phyloP scores from a whole-genome alignment of 2,329 filamentous ascomycete genomes.

The Aspergillus tamarii region DNA sequence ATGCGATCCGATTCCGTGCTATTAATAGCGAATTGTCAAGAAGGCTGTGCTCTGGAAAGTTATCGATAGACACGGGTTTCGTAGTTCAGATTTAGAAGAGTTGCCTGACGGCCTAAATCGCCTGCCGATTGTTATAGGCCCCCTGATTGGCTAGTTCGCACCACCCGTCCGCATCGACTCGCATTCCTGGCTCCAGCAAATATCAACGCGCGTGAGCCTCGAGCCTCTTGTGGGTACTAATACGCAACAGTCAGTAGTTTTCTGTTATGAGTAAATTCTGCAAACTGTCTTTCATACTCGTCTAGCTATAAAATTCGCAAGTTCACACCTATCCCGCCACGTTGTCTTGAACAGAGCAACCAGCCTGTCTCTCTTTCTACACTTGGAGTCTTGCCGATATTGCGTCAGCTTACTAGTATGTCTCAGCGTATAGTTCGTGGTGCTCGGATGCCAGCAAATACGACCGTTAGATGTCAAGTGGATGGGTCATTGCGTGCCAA shows the following conservation, averaged over 20 bases:
- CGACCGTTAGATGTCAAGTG: not conserved
- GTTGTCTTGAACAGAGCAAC: not conserved
- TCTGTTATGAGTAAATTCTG: not conserved
- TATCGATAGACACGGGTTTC: not conserved
- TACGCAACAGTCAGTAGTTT: constrained; percentile 1
- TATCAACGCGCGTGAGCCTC: constrained; percentile 1
- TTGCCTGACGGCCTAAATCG: constrained; percentile 13
- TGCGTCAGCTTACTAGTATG: constrained; percentile 4
- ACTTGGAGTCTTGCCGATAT: not conserved
- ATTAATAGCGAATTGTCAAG: constrained; percentile 1
- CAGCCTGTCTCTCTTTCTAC: not conserved
- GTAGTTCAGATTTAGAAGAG: not conserved
- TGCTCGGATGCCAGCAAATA: constrained; percentile 2
- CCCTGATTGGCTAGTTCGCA: not conserved
- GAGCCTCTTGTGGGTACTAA: constrained; percentile 2
- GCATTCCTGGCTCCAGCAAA: constrained; percentile 4
- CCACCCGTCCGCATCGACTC: not conserved
- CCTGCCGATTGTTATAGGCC: constrained; percentile 2
- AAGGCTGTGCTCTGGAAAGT: constrained; percentile 4
- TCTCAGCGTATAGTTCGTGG: not conserved
- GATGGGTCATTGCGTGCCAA: not conserved
- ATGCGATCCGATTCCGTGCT: not conserved
- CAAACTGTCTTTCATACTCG: not conserved
- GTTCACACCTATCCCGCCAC: constrained; percentile 1
- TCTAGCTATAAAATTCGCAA: not conserved